These are phyloP conservation scores for Furcasterigmium sp. DNA, from an alignment of 2,329 filamentous ascomycete species.

Conservation along the genomic window DNA sequence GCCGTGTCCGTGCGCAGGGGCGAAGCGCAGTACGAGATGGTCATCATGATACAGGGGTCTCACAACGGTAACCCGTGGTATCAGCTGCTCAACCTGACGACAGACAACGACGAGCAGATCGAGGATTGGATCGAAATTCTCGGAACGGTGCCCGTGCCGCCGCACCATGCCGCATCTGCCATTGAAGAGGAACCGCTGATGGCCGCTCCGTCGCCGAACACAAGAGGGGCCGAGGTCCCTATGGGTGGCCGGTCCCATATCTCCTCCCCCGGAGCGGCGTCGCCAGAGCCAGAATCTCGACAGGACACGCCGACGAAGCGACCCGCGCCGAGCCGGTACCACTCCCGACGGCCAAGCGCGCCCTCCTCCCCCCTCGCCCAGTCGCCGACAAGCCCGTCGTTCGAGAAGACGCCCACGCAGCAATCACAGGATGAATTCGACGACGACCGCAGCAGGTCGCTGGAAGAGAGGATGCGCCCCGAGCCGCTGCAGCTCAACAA, in stretches of 20 bases:
- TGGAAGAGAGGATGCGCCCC: slow-evolving; percentile 30
- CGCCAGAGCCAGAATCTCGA: slow-evolving; percentile 10
- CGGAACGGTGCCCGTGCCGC: slow-evolving; percentile 44
- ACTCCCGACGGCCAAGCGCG: slow-evolving; percentile 20
- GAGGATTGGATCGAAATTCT: slow-evolving; percentile 86
- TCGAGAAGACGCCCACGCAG: slow-evolving; percentile 32
- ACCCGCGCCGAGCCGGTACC: slow-evolving; percentile 28
- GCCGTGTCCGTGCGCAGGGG: slow-evolving; percentile 77
- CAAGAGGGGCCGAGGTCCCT: slow-evolving; percentile 8
- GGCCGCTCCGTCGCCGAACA: slow-evolving; percentile 5
- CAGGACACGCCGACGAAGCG: slow-evolving; percentile 21
- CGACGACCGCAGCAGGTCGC: slow-evolving; percentile 19
- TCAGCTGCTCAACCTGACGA: slow-evolving; percentile 73
- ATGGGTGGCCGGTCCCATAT: slow-evolving; percentile 8
- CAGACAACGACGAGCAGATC: slow-evolving; percentile 71
- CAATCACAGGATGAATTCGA: slow-evolving; percentile 19
- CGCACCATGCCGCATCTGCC: slow-evolving; percentile 29
- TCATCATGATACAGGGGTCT: slow-evolving; percentile 80
- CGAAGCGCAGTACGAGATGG: slow-evolving; percentile 63
- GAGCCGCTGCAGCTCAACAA: slow-evolving; percentile 29
- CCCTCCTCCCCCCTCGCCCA: slow-evolving; percentile 9
- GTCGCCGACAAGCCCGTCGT: slow-evolving; percentile 15
- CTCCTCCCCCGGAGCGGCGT: slow-evolving; percentile 7
- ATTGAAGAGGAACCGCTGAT: slow-evolving; percentile 18
- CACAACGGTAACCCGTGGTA: slow-evolving; percentile 68